Evolutionary conservation across 1,284 basidiomycete genomes (phyloP).

Genomic region (Trichosporon asahii): DNA sequence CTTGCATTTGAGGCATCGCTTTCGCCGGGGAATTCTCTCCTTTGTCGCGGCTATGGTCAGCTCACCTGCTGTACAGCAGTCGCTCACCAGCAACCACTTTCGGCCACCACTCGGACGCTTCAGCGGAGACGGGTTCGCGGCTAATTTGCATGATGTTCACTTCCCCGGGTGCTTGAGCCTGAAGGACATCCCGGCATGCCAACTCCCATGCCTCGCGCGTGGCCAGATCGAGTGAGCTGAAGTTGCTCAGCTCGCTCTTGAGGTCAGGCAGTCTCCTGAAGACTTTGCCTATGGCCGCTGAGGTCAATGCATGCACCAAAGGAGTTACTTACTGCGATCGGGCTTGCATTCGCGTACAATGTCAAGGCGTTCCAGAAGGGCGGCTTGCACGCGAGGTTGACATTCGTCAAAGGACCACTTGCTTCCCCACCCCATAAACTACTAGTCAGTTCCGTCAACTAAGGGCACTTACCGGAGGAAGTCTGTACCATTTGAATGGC

Average conservation of each 20-base stretch:
- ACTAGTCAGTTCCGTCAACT: neutral
- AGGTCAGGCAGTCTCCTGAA: slow-evolving; percentile 1
- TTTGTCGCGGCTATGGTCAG: neutral
- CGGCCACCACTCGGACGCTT: neutral
- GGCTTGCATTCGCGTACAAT: neutral
- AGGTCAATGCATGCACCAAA: neutral
- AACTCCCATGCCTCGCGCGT: neutral
- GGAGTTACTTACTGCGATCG: neutral
- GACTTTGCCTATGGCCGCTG: neutral
- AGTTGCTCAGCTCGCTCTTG: neutral
- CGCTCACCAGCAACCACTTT: neutral
- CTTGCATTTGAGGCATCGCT: neutral
- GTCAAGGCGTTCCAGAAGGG: neutral
- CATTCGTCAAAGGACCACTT: neutral
- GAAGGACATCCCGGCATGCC: neutral
- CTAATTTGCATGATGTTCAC: neutral
- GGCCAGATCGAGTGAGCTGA: neutral
- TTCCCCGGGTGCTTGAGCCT: neutral
- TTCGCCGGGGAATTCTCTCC: neutral
- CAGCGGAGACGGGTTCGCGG: neutral
- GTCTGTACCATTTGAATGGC: neutral
- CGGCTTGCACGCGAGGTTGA: neutral
- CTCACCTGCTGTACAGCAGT: neutral
- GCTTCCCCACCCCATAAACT: slow-evolving; percentile 7
- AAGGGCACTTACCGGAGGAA: neutral